These are phyloP conservation scores for Coniochaeta sp. DNA, from an alignment of 2,329 filamentous ascomycete genomes.

Conservation along the genomic window DNA sequence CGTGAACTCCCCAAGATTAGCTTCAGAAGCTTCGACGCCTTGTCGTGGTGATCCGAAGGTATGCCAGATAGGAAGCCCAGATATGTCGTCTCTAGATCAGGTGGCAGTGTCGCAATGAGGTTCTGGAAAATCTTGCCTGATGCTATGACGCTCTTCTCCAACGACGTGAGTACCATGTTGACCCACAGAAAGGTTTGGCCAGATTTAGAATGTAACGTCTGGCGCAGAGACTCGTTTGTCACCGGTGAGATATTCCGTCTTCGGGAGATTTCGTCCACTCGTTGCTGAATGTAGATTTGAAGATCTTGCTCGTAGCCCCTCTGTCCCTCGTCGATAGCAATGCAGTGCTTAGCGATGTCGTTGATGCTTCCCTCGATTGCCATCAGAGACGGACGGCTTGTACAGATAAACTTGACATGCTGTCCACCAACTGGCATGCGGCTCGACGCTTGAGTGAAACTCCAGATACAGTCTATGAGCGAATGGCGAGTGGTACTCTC, in stretches of 20 bases:
- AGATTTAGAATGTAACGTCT: conserved; percentile 15
- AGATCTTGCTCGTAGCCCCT: conserved; percentile 8
- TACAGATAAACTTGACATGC: conserved; percentile 24
- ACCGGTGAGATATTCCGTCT: background rate
- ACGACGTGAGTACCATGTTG: conserved; percentile 23
- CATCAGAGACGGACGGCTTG: conserved; percentile 18
- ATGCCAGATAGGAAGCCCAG: too few relatives aligned
- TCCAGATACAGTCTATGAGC: conserved; percentile 17
- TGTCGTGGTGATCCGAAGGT: too few relatives aligned
- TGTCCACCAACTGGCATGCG: background rate
- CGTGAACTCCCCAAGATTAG: conserved; percentile 24
- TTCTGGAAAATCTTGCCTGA: conserved; percentile 8
- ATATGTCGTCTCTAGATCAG: too few relatives aligned
- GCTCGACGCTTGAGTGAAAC: conserved; percentile 9
- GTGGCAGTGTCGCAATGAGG: too few relatives aligned
- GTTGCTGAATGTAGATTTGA: too few relatives aligned
- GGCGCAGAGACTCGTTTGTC: conserved; percentile 10
- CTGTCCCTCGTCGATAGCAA: conserved; percentile 15
- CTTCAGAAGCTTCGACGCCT: conserved; percentile 16
- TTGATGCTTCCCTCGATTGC: conserved; percentile 8
- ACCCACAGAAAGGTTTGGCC: conserved; percentile 30
- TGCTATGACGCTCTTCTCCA: conserved; percentile 19
- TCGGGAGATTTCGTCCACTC: too few relatives aligned
- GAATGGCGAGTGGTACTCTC: conserved; percentile 6
- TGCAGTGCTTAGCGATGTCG: conserved; percentile 4